Evolutionary conservation across 2,329 filamentous ascomycete species (phyloP).

Genomic region (Ceratocystiopsis sp.): DNA sequence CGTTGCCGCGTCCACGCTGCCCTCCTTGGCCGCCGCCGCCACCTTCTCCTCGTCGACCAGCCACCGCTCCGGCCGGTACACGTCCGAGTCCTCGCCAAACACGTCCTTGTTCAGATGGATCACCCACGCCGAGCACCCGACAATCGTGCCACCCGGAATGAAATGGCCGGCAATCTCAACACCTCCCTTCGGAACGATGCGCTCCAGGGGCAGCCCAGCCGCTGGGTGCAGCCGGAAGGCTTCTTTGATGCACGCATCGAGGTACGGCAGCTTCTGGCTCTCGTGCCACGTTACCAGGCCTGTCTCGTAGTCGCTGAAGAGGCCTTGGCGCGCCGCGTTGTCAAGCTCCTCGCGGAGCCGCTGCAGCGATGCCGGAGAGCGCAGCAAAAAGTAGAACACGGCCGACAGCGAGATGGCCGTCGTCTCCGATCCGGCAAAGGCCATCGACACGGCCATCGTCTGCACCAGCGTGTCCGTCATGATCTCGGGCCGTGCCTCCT

Average conservation of each 20-base stretch:
- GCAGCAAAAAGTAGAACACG: conserved; percentile 59
- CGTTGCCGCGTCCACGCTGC: conserved; percentile 2
- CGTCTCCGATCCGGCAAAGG: conserved; percentile 61
- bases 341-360: conserved; percentile 47
- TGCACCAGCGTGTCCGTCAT: conserved; percentile 55
- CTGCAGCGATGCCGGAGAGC: conserved; percentile 36
- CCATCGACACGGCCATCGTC: conserved; percentile 56
- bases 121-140: conserved; percentile 61
- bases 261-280: conserved; percentile 52
- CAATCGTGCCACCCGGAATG: conserved; percentile 53
- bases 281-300: conserved; percentile 53
- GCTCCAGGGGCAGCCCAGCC: conserved; percentile 54
- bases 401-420: conserved; percentile 57
- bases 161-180: conserved; percentile 43
- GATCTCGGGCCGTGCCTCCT: conserved; percentile 49
- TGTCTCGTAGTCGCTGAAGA: conserved; percentile 32
- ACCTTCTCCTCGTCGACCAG: conserved; percentile 23
- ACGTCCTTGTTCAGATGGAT: conserved; percentile 50
- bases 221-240: conserved; percentile 62
- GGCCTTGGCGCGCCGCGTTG: conserved; percentile 32
- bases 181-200: conserved; percentile 50
- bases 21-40: neutral
- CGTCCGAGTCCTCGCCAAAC: conserved; percentile 50
- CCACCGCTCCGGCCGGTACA: conserved; percentile 54
- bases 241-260: conserved; percentile 66